Percentiles rank a stretch among this genome's conserved stretches.
Evolutionary conservation across 495 filamentous ascomycete genomes (phyloP).

Genomic region (Neurospora sp.): DNA sequence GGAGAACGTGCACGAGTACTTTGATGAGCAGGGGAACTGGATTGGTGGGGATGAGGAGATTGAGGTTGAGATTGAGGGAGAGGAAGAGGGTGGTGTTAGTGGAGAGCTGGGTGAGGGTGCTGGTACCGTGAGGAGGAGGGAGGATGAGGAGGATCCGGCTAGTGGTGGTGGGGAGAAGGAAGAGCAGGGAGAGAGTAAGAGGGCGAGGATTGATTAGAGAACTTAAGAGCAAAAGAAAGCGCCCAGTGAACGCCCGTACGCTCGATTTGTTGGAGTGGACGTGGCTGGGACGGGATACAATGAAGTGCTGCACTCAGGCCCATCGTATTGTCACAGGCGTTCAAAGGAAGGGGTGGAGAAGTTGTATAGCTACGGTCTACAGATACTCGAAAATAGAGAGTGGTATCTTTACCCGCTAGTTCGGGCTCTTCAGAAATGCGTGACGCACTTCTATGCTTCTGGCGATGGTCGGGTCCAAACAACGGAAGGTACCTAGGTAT

Average conservation of each 20-base stretch:
- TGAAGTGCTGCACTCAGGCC: background rate
- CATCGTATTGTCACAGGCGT: background rate
- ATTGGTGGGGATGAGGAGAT: conserved; percentile 25
- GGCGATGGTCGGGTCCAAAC: background rate
- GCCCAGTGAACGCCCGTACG: background rate
- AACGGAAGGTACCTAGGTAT: background rate
- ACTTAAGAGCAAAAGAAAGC: background rate
- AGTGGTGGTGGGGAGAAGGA: conserved; percentile 17
- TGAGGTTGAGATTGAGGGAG: background rate
- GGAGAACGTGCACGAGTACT: conserved; percentile 80
- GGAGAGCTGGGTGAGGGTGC: conserved; percentile 38
- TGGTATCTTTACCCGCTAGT: background rate
- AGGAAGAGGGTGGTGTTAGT: conserved; percentile 18
- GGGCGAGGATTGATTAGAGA: conserved; percentile 27
- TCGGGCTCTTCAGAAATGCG: background rate
- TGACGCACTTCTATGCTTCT: background rate
- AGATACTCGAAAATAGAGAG: background rate
- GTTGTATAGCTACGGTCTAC: background rate
- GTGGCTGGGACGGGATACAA: background rate
- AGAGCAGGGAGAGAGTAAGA: conserved; percentile 29
- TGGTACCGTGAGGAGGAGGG: conserved; percentile 28
- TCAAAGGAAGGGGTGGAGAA: background rate
- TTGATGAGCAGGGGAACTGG: conserved; percentile 47
- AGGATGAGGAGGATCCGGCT: conserved; percentile 25
- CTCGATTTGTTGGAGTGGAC: background rate